Evolutionary conservation across 1,284 basidiomycete genomes (phyloP).

Genomic region (Neonothopanus nambi): DNA sequence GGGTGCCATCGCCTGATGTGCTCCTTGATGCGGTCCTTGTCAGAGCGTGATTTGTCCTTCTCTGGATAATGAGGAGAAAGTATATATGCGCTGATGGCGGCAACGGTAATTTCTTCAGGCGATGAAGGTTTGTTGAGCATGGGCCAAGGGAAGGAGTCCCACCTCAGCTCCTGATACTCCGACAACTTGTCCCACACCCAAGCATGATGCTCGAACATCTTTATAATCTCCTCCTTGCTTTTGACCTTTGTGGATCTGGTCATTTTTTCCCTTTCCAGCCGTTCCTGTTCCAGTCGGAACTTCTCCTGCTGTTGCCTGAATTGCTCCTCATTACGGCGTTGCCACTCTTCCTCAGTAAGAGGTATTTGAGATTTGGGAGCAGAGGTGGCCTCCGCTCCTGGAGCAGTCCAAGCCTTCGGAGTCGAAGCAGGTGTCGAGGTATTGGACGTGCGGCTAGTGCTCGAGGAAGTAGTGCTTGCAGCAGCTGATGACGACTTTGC

Average conservation of each 20-base stretch:
- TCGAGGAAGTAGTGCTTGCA: conserved; percentile 8
- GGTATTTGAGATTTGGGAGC: conserved; percentile 25
- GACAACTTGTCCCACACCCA: conserved; percentile 54
- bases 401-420: conserved; percentile 15
- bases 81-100: conserved; percentile 59
- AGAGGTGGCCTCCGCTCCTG: conserved; percentile 1
- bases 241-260: conserved; percentile 45
- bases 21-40: conserved; percentile 63
- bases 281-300: conserved; percentile 60
- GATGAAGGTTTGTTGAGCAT: conserved; percentile 52
- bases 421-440: conserved; percentile 27
- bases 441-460: conserved; percentile 19
- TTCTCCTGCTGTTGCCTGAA: conserved; percentile 56
- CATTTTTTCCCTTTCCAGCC: conserved; percentile 43
- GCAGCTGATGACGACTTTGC: neutral
- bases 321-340: conserved; percentile 56
- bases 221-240: conserved; percentile 52
- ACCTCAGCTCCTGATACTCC: conserved; percentile 38
- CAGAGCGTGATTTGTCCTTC: conserved; percentile 35
- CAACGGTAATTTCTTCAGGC: conserved; percentile 59
- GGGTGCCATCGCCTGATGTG: conserved; percentile 62
- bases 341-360: conserved; percentile 50
- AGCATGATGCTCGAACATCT: conserved; percentile 56
- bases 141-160: conserved; percentile 74
- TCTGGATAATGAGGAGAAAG: conserved; percentile 55